Evolutionary conservation across 2,329 filamentous ascomycete species (phyloP).

Genomic region (Pseudopithomyces maydicus): DNA sequence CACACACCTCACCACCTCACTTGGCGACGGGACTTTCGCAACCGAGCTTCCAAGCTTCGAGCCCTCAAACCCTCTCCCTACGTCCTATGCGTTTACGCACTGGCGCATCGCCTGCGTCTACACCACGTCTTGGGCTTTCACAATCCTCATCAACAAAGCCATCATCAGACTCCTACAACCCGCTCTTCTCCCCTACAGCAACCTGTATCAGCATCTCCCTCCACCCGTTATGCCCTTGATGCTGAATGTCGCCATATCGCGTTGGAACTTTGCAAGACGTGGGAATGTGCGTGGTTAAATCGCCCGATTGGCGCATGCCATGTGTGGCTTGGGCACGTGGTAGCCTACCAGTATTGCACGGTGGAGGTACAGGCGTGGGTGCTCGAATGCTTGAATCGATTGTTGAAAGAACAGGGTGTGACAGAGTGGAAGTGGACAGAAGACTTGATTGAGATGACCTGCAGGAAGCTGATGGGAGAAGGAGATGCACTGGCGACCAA

Average conservation of each 20-base stretch:
- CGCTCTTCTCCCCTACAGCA: conserved; percentile 14
- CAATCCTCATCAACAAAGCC: conserved; percentile 37
- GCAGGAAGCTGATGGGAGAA: conserved; percentile 32
- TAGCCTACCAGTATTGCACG: conserved; percentile 37
- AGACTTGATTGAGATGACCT: conserved; percentile 31
- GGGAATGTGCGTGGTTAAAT: conserved; percentile 40
- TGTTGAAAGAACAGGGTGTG: conserved; percentile 32
- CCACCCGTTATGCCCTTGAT: conserved; percentile 25
- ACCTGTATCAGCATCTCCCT: conserved; percentile 9
- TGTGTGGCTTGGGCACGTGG: conserved; percentile 37
- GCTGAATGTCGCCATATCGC: conserved; percentile 33
- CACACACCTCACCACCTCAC: conserved; percentile 25
- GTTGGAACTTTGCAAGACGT: conserved; percentile 40
- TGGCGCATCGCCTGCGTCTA: conserved; percentile 39
- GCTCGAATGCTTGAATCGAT: conserved; percentile 28
- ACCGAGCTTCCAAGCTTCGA: conserved; percentile 26
- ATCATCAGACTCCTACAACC: conserved; percentile 34
- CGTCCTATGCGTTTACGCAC: conserved; percentile 34
- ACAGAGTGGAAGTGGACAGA: conserved; percentile 37
- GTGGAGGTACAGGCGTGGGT: conserved; percentile 34
- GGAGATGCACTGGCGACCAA: conserved; percentile 1
- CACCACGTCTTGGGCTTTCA: conserved; percentile 38
- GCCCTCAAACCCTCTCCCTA: conserved; percentile 23
- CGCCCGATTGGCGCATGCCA: conserved; percentile 40
- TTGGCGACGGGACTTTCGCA: conserved; percentile 26